Evolutionary conservation across 2,329 filamentous ascomycete species (phyloP).

Genomic region (Trichoderma sp.): DNA sequence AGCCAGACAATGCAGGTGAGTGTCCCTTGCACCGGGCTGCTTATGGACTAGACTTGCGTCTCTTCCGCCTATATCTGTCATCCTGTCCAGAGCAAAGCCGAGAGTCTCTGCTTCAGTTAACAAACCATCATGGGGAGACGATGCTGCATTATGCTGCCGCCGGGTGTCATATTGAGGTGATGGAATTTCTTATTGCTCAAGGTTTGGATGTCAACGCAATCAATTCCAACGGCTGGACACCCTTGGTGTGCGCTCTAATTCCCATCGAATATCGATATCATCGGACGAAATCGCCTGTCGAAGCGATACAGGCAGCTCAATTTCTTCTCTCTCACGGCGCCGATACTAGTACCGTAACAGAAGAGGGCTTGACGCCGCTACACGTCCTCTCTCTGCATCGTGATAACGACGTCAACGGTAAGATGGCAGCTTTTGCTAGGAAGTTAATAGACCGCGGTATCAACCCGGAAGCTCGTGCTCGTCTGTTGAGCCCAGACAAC

Average conservation of each 20-base stretch:
- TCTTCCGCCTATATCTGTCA: constrained; percentile 26
- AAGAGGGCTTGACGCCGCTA: constrained; percentile 30
- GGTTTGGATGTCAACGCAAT: constrained; percentile 26
- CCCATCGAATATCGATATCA: background rate
- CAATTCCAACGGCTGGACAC: constrained; percentile 32
- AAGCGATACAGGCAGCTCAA: constrained; percentile 20
- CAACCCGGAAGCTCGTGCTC: constrained; percentile 17
- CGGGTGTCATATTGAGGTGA: constrained; percentile 24
- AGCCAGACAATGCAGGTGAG: constrained; percentile 26
- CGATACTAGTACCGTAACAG: constrained; percentile 21
- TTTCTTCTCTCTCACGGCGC: constrained; percentile 29
- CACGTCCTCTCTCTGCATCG: constrained; percentile 25
- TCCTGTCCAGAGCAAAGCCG: background rate
- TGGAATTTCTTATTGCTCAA: constrained; percentile 24
- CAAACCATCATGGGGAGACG: constrained; percentile 27
- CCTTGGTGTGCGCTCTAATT: constrained; percentile 30
- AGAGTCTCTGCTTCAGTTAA: constrained; percentile 13
- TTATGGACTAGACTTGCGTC: constrained; percentile 19
- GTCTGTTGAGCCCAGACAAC: background rate
- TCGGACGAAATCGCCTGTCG: background rate
- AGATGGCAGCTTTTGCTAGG: constrained; percentile 12
- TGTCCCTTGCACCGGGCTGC: constrained; percentile 27
- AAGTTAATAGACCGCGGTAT: constrained; percentile 20
- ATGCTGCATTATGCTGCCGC: constrained; percentile 32
- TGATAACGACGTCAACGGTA: background rate